Base-by-base conservation (phyloP, 805 yeast genomes). In the Tanozyma kutaoensis region DNA sequence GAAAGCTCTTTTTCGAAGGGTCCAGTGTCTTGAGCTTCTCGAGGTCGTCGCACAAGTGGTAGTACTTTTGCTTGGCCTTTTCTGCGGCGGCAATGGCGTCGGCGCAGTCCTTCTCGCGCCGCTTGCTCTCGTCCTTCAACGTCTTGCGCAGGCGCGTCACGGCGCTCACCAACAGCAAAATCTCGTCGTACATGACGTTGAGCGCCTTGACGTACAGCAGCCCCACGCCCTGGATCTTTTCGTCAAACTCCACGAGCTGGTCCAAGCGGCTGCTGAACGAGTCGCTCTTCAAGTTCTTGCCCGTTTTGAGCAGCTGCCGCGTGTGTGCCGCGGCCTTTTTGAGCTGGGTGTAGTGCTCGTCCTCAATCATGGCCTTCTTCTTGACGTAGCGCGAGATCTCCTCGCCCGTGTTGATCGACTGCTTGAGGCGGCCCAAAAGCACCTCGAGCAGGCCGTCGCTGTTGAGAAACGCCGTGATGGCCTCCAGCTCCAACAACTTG, bases 51-150 rank as follows among this genome's bases (percentile, higher is more conserved):
- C 95, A 84, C 15, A 85, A 55, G 28, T 80, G 73, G 43, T 69
- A 71, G 48, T 91, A 88, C 46, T 52, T 56, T 27, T 47, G 56
- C 49, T 79, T 81, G 11, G 96, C 93, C 66, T 88, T 88, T 37
- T 82, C 95, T 2, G 94, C 95, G 23, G 70, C 68, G 30, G 62
- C 58, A 26, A 85, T 86, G 5, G 95, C 73, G 31, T 91, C 97
- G 9, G 62, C 44, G 20, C 85, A 86, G 32, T 78, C 93, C 44
- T 79, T 84, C 45, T 91, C 98, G 39, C 76, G 69, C 26, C 80
- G 63, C 42, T 71, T 66, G 23, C 85, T 82, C 31, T 79, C 80
- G 25, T 91, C 97, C 48, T 91, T 91, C 28, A 74, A 56, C 19
- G 63, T 39, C 48, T 86, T 91, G 38, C 98, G 66, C 35, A 74